These are phyloP conservation scores for Vigna radiata DNA, from an alignment of 306 rosid species.

Conservation along the genomic window DNA sequence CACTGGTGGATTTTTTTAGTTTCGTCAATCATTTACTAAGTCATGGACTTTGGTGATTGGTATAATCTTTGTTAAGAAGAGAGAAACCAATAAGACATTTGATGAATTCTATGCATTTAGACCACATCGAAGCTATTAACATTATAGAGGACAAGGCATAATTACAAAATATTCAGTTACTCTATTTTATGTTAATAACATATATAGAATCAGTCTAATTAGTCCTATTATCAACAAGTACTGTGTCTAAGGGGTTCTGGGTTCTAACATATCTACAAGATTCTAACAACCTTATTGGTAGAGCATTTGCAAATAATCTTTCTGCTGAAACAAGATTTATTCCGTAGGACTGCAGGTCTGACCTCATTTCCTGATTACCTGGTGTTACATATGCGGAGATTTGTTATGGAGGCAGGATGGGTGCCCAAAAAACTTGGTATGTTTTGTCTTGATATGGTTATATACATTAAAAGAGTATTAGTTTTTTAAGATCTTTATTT, in stretches of 20 bases:
- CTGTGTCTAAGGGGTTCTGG: too few relatives aligned
- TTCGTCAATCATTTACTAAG: background rate
- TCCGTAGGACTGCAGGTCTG: slow-evolving; percentile 77
- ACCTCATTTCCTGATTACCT: slow-evolving; percentile 96
- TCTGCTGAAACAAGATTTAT: slow-evolving; percentile 34
- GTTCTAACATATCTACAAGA: too few relatives aligned
- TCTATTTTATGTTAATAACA: too few relatives aligned
- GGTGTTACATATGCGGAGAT: slow-evolving; percentile 95
- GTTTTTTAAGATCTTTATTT: background rate
- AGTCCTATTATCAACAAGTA: too few relatives aligned
- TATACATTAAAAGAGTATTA: background rate
- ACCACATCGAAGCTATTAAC: too few relatives aligned
- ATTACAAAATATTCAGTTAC: too few relatives aligned
- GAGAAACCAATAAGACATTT: too few relatives aligned
- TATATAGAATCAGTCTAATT: too few relatives aligned
- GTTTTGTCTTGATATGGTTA: slow-evolving; percentile 23
- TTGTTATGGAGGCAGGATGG: slow-evolving; percentile 95
- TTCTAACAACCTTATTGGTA: background rate
- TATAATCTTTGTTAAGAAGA: too few relatives aligned
- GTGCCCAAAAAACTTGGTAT: slow-evolving; percentile 98
- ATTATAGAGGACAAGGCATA: too few relatives aligned
- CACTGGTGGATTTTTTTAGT: slow-evolving; percentile 5
- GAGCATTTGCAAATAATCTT: slow-evolving; percentile 35
- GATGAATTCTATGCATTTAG: too few relatives aligned
- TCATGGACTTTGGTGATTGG: slow-evolving; percentile 8